Conservation (phyloP, 2,329 filamentous ascomycete species). For the Camillea tinctor region DNA sequence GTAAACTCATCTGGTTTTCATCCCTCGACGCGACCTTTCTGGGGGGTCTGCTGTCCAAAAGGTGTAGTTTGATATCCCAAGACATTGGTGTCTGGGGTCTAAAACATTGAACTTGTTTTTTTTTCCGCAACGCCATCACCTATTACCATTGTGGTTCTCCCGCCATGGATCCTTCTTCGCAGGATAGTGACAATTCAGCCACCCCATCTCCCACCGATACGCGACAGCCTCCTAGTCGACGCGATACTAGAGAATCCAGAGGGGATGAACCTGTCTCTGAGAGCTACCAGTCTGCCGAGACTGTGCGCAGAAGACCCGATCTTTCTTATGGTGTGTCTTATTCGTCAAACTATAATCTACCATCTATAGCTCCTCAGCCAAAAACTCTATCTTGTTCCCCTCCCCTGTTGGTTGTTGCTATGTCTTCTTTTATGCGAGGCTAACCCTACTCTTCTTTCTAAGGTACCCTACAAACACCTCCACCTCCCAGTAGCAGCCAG, state of each 20-base stretch:
- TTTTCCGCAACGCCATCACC: conserved; percentile 8
- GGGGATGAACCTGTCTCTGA: conserved; percentile 48
- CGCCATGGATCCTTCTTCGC: conserved; percentile 47
- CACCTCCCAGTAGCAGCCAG: conserved; percentile 25
- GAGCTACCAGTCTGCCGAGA: conserved; percentile 59
- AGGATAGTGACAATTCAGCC: conserved; percentile 37
- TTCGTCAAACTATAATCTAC: conserved; percentile 6
- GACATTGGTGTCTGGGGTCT: conserved; percentile 11
- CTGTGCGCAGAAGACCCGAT: conserved; percentile 57
- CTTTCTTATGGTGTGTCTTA: conserved; percentile 51
- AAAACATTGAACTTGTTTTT: conserved; percentile 12
- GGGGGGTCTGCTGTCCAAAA: conserved; percentile 8
- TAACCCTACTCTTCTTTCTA: conserved; percentile 19
- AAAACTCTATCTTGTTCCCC: conserved; percentile 13
- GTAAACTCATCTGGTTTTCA: not conserved
- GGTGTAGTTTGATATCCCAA: not conserved
- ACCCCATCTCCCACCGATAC: conserved; percentile 50
- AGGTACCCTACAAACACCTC: conserved; percentile 38
- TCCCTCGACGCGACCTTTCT: conserved; percentile 5
- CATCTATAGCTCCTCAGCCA: not conserved
- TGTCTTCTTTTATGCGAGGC: conserved; percentile 11
- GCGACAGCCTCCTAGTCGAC: conserved; percentile 39
- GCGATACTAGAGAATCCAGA: conserved; percentile 29
- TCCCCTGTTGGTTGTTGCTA: conserved; percentile 10
- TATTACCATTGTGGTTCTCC: conserved; percentile 5